Evolutionary conservation across 2,329 filamentous ascomycete genomes (phyloP).

Genomic region (Phyllachora maydis): DNA sequence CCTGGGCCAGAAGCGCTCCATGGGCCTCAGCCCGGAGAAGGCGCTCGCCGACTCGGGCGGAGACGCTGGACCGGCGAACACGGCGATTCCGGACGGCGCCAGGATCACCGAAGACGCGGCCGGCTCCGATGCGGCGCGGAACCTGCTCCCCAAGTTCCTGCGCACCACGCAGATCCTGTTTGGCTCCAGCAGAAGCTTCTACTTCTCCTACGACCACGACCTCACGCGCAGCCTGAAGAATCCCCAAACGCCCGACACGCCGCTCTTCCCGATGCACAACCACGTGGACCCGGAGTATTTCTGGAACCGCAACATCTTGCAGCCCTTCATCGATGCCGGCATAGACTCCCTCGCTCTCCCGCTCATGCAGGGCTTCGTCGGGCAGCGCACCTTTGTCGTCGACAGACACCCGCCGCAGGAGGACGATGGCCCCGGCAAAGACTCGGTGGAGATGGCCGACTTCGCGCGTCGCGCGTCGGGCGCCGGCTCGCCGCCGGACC

Average conservation of each 20-base stretch:
- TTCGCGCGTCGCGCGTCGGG: not conserved
- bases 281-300: conserved; percentile 66
- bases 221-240: conserved; percentile 47
- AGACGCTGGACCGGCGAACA: conserved; percentile 7
- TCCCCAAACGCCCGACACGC: conserved; percentile 14
- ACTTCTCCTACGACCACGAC: conserved; percentile 88
- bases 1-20: conserved; percentile 43
- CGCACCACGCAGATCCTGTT: conserved; percentile 72
- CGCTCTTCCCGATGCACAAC: conserved; percentile 40
- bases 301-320: conserved; percentile 67
- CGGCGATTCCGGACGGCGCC: conserved; percentile 12
- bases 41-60: conserved; percentile 7
- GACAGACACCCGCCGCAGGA: conserved; percentile 37
- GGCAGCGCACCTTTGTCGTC: conserved; percentile 62
- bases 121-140: conserved; percentile 12
- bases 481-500: conserved; percentile 5
- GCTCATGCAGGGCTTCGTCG: conserved; percentile 84
- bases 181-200: conserved; percentile 66
- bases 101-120: conserved; percentile 13
- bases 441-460: conserved; percentile 17
- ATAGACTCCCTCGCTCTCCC: conserved; percentile 56
- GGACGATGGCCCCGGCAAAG: conserved; percentile 21
- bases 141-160: conserved; percentile 64
- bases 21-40: conserved; percentile 41
- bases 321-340: conserved; percentile 54